A percentile compares a stretch with the other conserved stretches of the same genome.
Evolutionary conservation across 345 rosid genomes (phyloP).

Genomic region (Zanthoxylum bungeanum): DNA sequence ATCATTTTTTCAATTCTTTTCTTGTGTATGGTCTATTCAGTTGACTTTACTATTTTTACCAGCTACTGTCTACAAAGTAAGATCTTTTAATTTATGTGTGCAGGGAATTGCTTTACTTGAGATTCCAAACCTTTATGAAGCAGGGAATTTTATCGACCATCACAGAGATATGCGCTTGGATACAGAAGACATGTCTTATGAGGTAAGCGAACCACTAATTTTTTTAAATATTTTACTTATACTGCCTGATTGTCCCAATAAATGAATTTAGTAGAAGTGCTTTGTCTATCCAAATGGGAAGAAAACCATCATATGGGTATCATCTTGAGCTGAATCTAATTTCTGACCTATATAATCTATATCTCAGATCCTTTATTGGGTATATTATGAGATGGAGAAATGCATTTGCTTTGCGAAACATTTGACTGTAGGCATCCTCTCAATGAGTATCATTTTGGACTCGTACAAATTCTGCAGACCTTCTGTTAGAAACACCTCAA

Average conservation of each 20-base stretch:
- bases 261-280: neutral
- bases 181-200: constrained; percentile 89
- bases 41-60: neutral
- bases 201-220: constrained; percentile 35
- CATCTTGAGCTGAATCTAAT: neutral
- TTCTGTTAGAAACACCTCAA: neutral
- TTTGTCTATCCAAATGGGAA: neutral
- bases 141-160: constrained; percentile 50
- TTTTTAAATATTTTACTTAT: neutral
- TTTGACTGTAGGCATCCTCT: neutral
- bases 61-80: constrained; percentile 4
- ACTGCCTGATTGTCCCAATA: neutral
- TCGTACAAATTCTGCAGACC: neutral
- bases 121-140: constrained; percentile 47
- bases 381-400: neutral
- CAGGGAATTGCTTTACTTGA: constrained; percentile 72
- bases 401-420: neutral
- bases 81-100: constrained; percentile 13
- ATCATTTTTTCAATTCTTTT: neutral
- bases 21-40: neutral
- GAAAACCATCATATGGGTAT: neutral
- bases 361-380: neutral
- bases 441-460: neutral
- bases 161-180: constrained; percentile 95
- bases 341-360: neutral